Evolutionary conservation across 2,329 filamentous ascomycete genomes (phyloP).

Genomic region (Cladophialophora chaetospira): DNA sequence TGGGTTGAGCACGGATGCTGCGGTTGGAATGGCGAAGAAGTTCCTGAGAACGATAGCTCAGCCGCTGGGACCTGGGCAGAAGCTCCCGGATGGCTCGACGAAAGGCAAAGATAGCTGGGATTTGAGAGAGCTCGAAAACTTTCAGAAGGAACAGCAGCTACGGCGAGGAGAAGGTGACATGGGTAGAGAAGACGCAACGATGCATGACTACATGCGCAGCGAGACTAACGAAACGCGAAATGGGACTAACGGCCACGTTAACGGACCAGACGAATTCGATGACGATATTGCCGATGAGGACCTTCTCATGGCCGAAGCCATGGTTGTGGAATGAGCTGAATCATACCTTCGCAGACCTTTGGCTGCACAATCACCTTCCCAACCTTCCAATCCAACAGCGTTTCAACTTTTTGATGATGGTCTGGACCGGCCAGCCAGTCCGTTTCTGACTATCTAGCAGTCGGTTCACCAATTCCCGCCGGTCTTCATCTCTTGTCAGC

Average conservation of each 20-base stretch:
- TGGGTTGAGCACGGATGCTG: slow-evolving; percentile 94
- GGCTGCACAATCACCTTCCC: not conserved
- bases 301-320: slow-evolving; percentile 40
- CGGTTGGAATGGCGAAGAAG: slow-evolving; percentile 81
- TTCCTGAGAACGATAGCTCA: slow-evolving; percentile 92
- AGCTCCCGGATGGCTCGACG: slow-evolving; percentile 56
- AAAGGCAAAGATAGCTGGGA: slow-evolving; percentile 88
- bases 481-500: slow-evolving; percentile 12
- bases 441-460: slow-evolving; percentile 14
- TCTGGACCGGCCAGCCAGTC: slow-evolving; percentile 17
- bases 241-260: slow-evolving; percentile 25
- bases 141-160: slow-evolving; percentile 67
- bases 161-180: slow-evolving; percentile 52
- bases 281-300: slow-evolving; percentile 45
- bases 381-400: not conserved
- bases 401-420: slow-evolving; percentile 15
- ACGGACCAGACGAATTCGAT: slow-evolving; percentile 39
- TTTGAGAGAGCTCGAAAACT: slow-evolving; percentile 71
- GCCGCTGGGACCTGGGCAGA: slow-evolving; percentile 77
- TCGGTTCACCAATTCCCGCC: slow-evolving; percentile 10
- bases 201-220: slow-evolving; percentile 35
- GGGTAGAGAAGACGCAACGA: slow-evolving; percentile 29
- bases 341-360: not conserved
- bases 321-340: slow-evolving; percentile 39
- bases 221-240: slow-evolving; percentile 30